These are phyloP conservation scores for Volvariella volvacea DNA, from an alignment of 1,284 basidiomycete species.

Conservation along the genomic window DNA sequence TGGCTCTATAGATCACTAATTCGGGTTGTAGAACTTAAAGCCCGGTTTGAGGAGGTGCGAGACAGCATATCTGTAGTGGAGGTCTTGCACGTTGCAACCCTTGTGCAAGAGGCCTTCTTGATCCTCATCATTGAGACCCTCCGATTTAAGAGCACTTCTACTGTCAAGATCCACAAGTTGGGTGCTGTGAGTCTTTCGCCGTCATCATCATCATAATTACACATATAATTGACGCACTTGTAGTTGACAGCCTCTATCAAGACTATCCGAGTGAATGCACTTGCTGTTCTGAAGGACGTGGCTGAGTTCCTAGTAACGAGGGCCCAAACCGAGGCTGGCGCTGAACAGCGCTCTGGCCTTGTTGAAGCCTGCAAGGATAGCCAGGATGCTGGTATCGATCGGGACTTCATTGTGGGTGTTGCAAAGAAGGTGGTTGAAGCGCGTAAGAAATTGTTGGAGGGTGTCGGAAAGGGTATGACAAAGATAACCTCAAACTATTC, in stretches of 20 bases:
- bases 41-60: slow-evolving; percentile 40
- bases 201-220: neutral
- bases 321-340: slow-evolving; percentile 42
- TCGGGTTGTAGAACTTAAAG: slow-evolving; percentile 39
- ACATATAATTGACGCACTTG: neutral
- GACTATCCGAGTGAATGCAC: slow-evolving; percentile 45
- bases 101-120: slow-evolving; percentile 73
- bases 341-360: slow-evolving; percentile 45
- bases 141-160: slow-evolving; percentile 61
- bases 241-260: slow-evolving; percentile 65
- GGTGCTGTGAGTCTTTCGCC: slow-evolving; percentile 40
- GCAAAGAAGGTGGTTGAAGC: slow-evolving; percentile 63
- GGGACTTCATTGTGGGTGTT: slow-evolving; percentile 55
- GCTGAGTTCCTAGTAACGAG: slow-evolving; percentile 42
- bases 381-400: slow-evolving; percentile 44
- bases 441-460: slow-evolving; percentile 64
- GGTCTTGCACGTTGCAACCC: slow-evolving; percentile 59
- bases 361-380: slow-evolving; percentile 30
- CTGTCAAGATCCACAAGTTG: slow-evolving; percentile 68
- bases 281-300: slow-evolving; percentile 48
- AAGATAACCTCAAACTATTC: slow-evolving; percentile 44
- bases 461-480: slow-evolving; percentile 58
- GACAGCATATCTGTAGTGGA: slow-evolving; percentile 37
- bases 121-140: slow-evolving; percentile 57
- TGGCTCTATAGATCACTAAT: slow-evolving; percentile 7